Conservation (phyloP, 805 yeast genomes). For the Zygosaccharomyces pseudorouxii region DNA sequence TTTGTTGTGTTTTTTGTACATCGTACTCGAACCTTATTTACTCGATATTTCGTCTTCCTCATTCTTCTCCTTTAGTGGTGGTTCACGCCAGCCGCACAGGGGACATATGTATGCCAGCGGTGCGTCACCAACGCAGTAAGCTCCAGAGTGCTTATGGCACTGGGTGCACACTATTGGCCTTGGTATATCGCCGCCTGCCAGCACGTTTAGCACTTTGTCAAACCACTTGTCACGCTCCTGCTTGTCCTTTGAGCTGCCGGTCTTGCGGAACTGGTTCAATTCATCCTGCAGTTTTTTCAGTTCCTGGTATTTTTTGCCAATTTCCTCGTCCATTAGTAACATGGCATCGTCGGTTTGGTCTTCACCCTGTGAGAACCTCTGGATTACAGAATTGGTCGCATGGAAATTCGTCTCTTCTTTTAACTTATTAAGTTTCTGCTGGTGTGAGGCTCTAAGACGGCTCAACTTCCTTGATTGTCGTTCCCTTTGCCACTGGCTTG, state of each 20-base stretch:
- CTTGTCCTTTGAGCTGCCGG: conserved; percentile 16
- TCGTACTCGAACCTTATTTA: conserved; percentile 1
- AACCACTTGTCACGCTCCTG: conserved; percentile 34
- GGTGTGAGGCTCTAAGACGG: conserved; percentile 43
- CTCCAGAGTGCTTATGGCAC: conserved; percentile 25
- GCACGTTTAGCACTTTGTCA: conserved; percentile 29
- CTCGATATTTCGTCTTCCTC: conserved; percentile 1
- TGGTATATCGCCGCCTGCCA: conserved; percentile 30
- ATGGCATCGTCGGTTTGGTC: conserved; percentile 45
- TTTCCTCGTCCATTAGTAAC: conserved; percentile 42
- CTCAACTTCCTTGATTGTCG: conserved; percentile 26
- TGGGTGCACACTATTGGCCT: conserved; percentile 25
- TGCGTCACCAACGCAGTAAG: conserved; percentile 21
- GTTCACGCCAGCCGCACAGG: conserved; percentile 19
- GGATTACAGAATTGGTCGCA: conserved; percentile 67
- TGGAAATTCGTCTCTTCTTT: conserved; percentile 71
- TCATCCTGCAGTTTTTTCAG: conserved; percentile 37
- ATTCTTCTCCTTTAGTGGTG: conserved; percentile 10
- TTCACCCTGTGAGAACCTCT: conserved; percentile 53
- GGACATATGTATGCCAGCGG: conserved; percentile 29
- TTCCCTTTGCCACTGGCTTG: conserved; percentile 10
- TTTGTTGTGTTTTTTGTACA: neutral
- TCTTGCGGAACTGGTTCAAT: conserved; percentile 19
- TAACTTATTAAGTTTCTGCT: conserved; percentile 56
- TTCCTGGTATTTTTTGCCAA: conserved; percentile 38